A percentile compares a stretch with the other conserved stretches of the same genome.
Evolutionary conservation across 257 asterid genomes (phyloP).

Genomic region (Fraxinus cuspidata): DNA sequence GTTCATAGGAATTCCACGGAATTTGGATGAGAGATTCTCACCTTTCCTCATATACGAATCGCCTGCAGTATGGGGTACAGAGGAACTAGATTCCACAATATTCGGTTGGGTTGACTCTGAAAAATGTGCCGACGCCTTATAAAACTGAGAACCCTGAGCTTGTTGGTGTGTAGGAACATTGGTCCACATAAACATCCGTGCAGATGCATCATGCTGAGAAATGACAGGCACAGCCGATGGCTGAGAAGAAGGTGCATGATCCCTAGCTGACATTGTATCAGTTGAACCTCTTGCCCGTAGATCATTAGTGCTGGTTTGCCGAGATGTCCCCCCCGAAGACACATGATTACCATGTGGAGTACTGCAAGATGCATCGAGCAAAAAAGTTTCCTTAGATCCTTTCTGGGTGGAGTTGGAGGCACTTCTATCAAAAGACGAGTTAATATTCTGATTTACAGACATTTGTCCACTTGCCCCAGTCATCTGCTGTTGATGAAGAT

Average conservation of each 20-base stretch:
- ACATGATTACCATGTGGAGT: slow-evolving; percentile 34
- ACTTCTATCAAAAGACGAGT: slow-evolving; percentile 35
- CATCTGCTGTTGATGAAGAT: slow-evolving; percentile 50
- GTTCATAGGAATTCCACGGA: slow-evolving; percentile 34
- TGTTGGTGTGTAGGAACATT: slow-evolving; percentile 50
- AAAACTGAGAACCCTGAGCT: slow-evolving; percentile 37
- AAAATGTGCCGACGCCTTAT: slow-evolving; percentile 37
- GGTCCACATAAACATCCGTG: slow-evolving; percentile 39
- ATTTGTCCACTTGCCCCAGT: slow-evolving; percentile 46
- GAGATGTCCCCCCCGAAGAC: slow-evolving; percentile 32
- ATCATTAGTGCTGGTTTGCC: slow-evolving; percentile 35
- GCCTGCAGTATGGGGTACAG: slow-evolving; percentile 36
- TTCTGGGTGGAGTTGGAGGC: slow-evolving; percentile 42
- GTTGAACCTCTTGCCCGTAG: slow-evolving; percentile 44
- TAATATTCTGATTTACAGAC: slow-evolving; percentile 39
- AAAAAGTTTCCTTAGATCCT: slow-evolving; percentile 42
- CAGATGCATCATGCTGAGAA: slow-evolving; percentile 36
- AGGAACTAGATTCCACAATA: slow-evolving; percentile 52
- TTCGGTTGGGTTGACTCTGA: slow-evolving; percentile 44
- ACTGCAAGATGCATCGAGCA: slow-evolving; percentile 45
- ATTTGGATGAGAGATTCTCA: slow-evolving; percentile 24
- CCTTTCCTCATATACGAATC: slow-evolving; percentile 35
- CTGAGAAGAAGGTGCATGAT: slow-evolving; percentile 39
- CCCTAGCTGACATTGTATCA: slow-evolving; percentile 36
- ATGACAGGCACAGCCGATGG: slow-evolving; percentile 34